phyloP scores from a whole-genome alignment of 2,329 filamentous ascomycete genomes.

The Colletotrichum limetticola region DNA sequence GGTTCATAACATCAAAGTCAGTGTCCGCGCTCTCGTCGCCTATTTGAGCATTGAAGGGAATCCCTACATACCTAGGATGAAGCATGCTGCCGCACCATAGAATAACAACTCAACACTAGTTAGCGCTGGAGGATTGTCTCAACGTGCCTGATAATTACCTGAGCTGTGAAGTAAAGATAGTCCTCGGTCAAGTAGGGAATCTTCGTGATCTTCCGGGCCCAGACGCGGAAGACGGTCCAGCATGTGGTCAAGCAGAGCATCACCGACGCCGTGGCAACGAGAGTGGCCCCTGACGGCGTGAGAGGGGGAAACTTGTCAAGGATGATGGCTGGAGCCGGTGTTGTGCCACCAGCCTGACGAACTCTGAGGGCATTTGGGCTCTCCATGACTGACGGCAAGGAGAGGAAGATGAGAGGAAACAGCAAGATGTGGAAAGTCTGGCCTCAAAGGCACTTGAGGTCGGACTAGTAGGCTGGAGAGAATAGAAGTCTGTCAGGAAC shows the following conservation, averaged over 20 bases:
- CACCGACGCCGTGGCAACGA: not conserved
- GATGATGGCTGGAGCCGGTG: not conserved
- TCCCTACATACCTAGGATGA: not conserved
- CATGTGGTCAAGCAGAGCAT: not conserved
- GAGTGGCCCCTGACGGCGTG: not conserved
- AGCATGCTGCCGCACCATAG: not conserved
- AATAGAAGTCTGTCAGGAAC: too few species aligned
- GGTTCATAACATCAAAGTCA: not conserved
- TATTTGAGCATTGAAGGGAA: too few species aligned
- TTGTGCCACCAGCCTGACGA: not conserved
- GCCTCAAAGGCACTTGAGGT: too few species aligned
- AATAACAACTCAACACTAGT: not conserved
- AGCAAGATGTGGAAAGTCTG: too few species aligned
- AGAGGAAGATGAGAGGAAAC: too few species aligned
- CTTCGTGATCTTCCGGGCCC: not conserved
- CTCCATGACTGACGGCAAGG: not conserved
- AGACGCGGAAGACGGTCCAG: slow-evolving; percentile 4
- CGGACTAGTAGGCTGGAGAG: too few species aligned
- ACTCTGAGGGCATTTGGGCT: not conserved
- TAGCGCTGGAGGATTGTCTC: not conserved
- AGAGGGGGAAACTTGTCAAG: not conserved
- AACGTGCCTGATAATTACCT: not conserved
- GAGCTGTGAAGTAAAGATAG: slow-evolving; percentile 7
- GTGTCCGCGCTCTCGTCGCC: not conserved
- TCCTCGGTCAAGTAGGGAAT: not conserved